Conservation (phyloP, 805 yeast species). For the Yarrowia sp. region DNA sequence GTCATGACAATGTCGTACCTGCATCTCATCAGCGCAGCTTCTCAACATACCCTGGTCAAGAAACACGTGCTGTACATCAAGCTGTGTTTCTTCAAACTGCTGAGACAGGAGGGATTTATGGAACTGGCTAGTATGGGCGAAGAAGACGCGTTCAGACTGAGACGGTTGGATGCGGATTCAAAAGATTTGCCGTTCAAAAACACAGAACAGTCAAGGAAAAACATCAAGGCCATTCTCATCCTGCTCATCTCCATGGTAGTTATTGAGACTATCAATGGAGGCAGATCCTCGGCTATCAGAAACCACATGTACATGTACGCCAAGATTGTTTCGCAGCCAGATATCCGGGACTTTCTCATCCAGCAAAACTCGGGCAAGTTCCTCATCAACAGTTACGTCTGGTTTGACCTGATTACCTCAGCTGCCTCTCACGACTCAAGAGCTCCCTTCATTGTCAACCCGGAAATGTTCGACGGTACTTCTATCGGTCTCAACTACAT, state of each 20-base stretch:
- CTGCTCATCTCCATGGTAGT: slow-evolving; percentile 30
- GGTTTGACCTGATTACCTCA: slow-evolving; percentile 33
- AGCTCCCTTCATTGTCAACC: slow-evolving; percentile 23
- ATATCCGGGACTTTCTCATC: slow-evolving; percentile 17
- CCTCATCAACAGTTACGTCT: slow-evolving; percentile 29
- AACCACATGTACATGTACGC: slow-evolving; percentile 39
- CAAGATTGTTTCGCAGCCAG: slow-evolving; percentile 25
- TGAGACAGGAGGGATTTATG: slow-evolving; percentile 21
- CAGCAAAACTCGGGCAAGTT: slow-evolving; percentile 31
- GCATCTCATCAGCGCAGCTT: slow-evolving; percentile 28
- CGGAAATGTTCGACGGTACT: slow-evolving; percentile 35
- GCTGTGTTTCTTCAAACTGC: slow-evolving; percentile 21
- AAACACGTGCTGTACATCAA: slow-evolving; percentile 35
- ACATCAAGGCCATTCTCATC: slow-evolving; percentile 31
- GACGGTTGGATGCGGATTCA: neutral
- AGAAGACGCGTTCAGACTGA: slow-evolving; percentile 2
- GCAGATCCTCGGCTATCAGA: slow-evolving; percentile 29
- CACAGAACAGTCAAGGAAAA: slow-evolving; percentile 11
- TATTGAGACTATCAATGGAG: slow-evolving; percentile 37
- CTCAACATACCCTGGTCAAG: slow-evolving; percentile 28
- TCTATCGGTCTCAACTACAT: slow-evolving; percentile 33
- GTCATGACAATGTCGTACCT: slow-evolving; percentile 36
- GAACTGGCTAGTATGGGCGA: slow-evolving; percentile 23
- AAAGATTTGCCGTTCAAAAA: slow-evolving; percentile 14
- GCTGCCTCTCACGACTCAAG: slow-evolving; percentile 18